Base-by-base conservation (phyloP, 2,329 filamentous ascomycete species). In the Botryotinia calthae region DNA sequence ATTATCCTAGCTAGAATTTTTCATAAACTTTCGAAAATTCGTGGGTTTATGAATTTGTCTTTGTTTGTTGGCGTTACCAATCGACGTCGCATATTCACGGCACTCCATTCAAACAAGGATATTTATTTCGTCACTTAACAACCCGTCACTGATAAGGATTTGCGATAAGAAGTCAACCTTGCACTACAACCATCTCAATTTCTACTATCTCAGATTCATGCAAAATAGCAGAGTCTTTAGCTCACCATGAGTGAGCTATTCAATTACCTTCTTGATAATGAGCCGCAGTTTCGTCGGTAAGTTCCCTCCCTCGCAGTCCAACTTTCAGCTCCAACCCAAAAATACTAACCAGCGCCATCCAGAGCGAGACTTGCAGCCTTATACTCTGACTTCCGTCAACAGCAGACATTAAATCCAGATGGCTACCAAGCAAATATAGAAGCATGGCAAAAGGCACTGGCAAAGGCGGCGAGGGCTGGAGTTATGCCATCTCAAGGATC, bases 361-460 rank as follows among this genome's bases (percentile, higher is more conserved):
- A 94, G 91, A 83, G 88, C 90, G 75, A 92, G 94, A 67, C 86
- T 97, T 20, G 90, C 93, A 20, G 95, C 94, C 8, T 89, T 97
- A 63, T 97, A 97, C 83, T 95, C 94, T 65, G 94, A 97, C 81
- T 97, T 97, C 80, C 86, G 89, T 54, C 83, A 88, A 8, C 93
- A 95, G 77, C 87, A 87, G 78, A 88, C 87, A 56, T 88, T 92
- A 34, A 97, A 97, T 80, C 93, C 94, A 1, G 93, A 97, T 81
- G 94, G 93, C 78, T 97, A 94, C 84, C 84, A 86, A 31, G 93
- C 94, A 61, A 97, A 97, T 81, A 85, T 93, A 59, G 84, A 87
- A 10, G 93, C 93, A 70, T 97, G 94, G 94, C 89, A 91, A 73
- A 87, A 88, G 56, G 94, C 90, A 2, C 86, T 97, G 59, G 86